These are phyloP conservation scores for Tritrichomonas musculus DNA, from an alignment of 208 protist genomes.

Conservation along the genomic window DNA sequence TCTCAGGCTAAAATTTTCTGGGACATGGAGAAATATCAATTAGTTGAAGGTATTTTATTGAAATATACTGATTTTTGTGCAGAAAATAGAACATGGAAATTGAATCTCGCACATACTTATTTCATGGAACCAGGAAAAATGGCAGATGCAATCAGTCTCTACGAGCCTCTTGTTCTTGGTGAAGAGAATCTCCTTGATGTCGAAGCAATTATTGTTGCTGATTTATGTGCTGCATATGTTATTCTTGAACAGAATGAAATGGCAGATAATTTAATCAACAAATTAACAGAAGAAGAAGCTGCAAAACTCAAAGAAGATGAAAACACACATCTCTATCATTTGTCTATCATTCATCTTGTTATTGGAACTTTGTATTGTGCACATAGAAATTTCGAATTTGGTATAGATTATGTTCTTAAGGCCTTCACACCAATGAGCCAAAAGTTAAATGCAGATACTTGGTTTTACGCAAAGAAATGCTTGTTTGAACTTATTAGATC, in stretches of 20 bases:
- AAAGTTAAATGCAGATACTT: conserved; percentile 49
- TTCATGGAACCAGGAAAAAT: conserved; percentile 52
- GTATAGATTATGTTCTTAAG: conserved; percentile 50
- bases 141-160: conserved; percentile 41
- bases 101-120: conserved; percentile 50
- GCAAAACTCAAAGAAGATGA: conserved; percentile 19
- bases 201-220: conserved; percentile 49
- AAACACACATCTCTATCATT: conserved; percentile 39
- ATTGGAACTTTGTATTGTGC: conserved; percentile 53
- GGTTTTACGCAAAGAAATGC: conserved; percentile 64
- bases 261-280: conserved; percentile 49
- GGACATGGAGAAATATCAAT: conserved; percentile 86
- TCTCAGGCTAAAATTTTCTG: conserved; percentile 85
- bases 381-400: conserved; percentile 51
- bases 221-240: conserved; percentile 52
- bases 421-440: conserved; percentile 42
- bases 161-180: conserved; percentile 48
- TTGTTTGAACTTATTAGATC: conserved; percentile 79
- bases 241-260: conserved; percentile 45
- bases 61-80: conserved; percentile 65
- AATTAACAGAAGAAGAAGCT: conserved; percentile 32
- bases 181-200: conserved; percentile 41
- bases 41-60: conserved; percentile 77
- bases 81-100: too few species aligned
- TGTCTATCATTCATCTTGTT: too few species aligned